Evolutionary conservation across 106 monocot genomes (phyloP).

Genomic region (Dendrobium huoshanense): DNA sequence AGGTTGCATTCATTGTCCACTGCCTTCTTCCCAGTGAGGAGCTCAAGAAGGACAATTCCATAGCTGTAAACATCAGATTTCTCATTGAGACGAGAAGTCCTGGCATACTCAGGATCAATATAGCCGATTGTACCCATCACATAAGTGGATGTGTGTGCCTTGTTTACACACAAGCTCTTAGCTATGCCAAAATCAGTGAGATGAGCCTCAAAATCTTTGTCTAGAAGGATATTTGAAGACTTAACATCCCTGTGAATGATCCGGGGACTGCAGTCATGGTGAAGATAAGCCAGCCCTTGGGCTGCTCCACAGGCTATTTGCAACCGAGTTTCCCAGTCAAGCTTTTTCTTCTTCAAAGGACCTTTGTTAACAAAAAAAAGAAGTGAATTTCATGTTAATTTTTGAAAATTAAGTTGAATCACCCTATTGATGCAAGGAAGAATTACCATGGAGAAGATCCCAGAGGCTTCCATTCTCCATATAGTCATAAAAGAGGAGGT

Average conservation of each 20-base stretch:
- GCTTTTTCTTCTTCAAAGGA: conserved; percentile 66
- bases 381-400: neutral
- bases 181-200: conserved; percentile 97
- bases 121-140: conserved; percentile 98
- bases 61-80: conserved; percentile 98
- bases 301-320: conserved; percentile 78
- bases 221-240: conserved; percentile 90
- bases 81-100: conserved; percentile 86
- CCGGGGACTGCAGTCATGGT: conserved; percentile 88
- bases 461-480: conserved; percentile 99
- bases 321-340: conserved; percentile 73
- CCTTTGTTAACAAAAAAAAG: conserved; percentile 25
- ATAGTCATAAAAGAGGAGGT: conserved; percentile 93
- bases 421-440: neutral
- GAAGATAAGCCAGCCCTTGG: conserved; percentile 88
- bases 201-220: conserved; percentile 84
- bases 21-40: conserved; percentile 82
- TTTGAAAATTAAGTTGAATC: neutral
- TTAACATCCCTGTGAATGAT: conserved; percentile 96
- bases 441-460: conserved; percentile 88
- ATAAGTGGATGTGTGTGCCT: conserved; percentile 90
- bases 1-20: conserved; percentile 90
- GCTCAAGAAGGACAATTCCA: conserved; percentile 87
- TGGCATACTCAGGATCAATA: conserved; percentile 93
- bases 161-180: conserved; percentile 72